Conservation (phyloP, 1,284 basidiomycete species). For the Albatrellus sp. region DNA sequence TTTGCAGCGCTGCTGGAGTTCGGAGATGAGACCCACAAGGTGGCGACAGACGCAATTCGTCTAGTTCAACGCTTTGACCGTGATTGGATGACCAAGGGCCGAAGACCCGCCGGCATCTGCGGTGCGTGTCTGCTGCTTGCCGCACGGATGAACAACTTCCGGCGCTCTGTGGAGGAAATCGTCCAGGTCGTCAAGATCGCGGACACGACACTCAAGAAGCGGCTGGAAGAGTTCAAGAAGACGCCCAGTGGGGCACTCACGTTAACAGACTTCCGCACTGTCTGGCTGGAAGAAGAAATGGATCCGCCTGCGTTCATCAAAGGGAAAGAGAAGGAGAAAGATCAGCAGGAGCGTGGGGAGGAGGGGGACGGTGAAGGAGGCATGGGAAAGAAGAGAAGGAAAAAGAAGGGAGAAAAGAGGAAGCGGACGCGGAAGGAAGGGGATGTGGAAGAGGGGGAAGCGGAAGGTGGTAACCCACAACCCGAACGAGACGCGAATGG, state of each 20-base stretch:
- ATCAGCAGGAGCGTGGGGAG: constrained; percentile 32
- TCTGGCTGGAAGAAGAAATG: constrained; percentile 86
- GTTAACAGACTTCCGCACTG: constrained; percentile 82
- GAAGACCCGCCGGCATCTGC: constrained; percentile 94
- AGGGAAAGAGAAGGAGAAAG: constrained; percentile 60
- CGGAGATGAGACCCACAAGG: constrained; percentile 84
- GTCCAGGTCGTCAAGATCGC: constrained; percentile 99
- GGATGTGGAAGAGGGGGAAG: constrained; percentile 25
- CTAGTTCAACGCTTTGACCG: constrained; percentile 91
- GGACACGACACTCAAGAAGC: constrained; percentile 85
- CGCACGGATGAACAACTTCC: constrained; percentile 97
- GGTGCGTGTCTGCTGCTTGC: constrained; percentile 92
- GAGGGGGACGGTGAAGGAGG: constrained; percentile 20
- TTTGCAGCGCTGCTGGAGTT: constrained; percentile 97
- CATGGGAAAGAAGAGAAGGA: constrained; percentile 14
- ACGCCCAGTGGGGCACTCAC: constrained; percentile 83
- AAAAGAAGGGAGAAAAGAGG: constrained; percentile 17
- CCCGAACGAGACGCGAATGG: neutral
- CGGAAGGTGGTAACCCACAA: constrained; percentile 8
- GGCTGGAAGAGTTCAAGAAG: constrained; percentile 91
- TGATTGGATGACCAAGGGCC: constrained; percentile 96
- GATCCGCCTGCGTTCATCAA: constrained; percentile 84
- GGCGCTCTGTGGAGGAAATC: constrained; percentile 87
- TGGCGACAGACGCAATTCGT: constrained; percentile 88
- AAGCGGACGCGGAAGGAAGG: constrained; percentile 27